Conservation (phyloP, 805 yeast genomes). For the Barnettozyma pratensis region DNA sequence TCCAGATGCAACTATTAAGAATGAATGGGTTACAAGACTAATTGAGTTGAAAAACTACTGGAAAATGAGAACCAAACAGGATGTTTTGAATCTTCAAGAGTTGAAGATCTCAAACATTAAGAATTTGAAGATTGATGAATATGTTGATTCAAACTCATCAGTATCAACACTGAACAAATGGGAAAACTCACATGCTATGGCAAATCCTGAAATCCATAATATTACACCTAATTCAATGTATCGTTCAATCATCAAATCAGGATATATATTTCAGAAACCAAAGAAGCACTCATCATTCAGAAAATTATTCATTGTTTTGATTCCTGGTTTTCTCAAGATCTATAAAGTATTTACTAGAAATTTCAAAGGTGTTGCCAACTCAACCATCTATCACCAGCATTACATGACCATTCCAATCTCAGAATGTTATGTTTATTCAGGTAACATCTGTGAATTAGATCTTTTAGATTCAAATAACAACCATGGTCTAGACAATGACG, state of each 20-base stretch:
- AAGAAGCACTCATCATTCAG: constrained; percentile 64
- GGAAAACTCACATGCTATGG: constrained; percentile 46
- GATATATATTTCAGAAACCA: constrained; percentile 63
- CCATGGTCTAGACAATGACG: constrained; percentile 37
- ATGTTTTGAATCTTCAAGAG: constrained; percentile 30
- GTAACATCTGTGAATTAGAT: constrained; percentile 52
- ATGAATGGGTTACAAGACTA: constrained; percentile 63
- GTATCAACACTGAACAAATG: constrained; percentile 41
- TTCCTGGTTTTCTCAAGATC: constrained; percentile 64
- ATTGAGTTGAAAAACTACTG: constrained; percentile 48
- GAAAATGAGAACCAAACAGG: constrained; percentile 42
- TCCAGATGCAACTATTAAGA: constrained; percentile 40
- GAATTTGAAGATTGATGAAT: constrained; percentile 46
- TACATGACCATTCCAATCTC: constrained; percentile 56
- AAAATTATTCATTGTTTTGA: constrained; percentile 54
- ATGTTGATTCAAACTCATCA: constrained; percentile 48
- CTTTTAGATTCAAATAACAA: constrained; percentile 37
- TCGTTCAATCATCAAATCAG: constrained; percentile 56
- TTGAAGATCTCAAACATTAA: constrained; percentile 42
- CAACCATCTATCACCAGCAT: constrained; percentile 46
- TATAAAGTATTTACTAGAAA: constrained; percentile 49
- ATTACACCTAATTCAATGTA: constrained; percentile 55
- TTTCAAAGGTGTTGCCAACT: constrained; percentile 38
- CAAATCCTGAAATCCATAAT: constrained; percentile 50
- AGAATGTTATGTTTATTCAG: constrained; percentile 74